Percentiles rank a stretch among this genome's conserved stretches.
These are phyloP conservation scores for Pseudotsuga menziesii DNA, from an alignment of 75 land plant species.

Conservation along the genomic window DNA sequence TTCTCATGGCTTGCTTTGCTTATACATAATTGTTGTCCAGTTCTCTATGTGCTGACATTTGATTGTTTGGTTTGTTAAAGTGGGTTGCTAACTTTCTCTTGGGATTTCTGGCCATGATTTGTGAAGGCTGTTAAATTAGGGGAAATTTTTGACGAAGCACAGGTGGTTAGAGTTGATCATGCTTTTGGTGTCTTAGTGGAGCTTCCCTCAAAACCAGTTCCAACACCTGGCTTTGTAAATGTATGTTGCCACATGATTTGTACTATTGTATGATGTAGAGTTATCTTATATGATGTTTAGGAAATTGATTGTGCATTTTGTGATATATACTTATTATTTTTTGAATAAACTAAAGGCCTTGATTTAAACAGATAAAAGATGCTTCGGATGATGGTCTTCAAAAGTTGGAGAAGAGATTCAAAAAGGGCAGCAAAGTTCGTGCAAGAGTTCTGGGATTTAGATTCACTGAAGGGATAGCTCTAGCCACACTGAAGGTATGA, in stretches of 20 bases:
- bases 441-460: conserved; percentile 74
- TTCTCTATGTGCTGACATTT: no score
- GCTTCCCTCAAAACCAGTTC: conserved; percentile 47
- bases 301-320: not conserved
- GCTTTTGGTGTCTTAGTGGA: conserved; percentile 78
- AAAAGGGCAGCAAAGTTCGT: conserved; percentile 60
- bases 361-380: conserved; percentile 50
- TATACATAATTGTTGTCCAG: no score
- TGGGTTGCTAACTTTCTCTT: no score
- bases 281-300: not conserved
- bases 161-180: conserved; percentile 73
- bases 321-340: not conserved
- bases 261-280: not conserved
- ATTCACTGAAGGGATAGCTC: conserved; percentile 79
- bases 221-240: conserved; percentile 70
- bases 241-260: conserved; percentile 33
- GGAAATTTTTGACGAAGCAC: conserved; percentile 65
- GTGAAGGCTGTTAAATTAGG: conserved; percentile 20
- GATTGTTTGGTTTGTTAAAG: no score
- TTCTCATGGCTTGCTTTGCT: no score
- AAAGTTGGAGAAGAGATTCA: conserved; percentile 76
- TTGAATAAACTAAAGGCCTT: conserved; percentile 1
- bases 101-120: no score
- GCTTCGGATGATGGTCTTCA: conserved; percentile 61
- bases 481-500: conserved; percentile 70